phyloP scores from a whole-genome alignment of 140 eudicot species.

The Senecio squalidus region DNA sequence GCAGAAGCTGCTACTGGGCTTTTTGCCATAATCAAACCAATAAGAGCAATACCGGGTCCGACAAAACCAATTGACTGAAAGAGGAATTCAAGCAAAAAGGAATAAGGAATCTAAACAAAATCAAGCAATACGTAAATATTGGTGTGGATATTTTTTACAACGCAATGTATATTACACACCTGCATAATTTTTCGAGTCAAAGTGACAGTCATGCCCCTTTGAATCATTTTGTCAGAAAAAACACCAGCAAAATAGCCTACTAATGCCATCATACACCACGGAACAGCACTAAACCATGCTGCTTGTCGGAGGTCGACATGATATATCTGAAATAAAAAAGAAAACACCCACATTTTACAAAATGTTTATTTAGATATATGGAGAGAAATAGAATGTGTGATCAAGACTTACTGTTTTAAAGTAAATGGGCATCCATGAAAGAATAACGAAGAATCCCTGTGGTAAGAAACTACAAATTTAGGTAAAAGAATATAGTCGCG shows the following conservation, averaged over 20 bases:
- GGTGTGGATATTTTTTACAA: neutral
- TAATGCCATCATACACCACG: conserved; percentile 97
- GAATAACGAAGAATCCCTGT: conserved; percentile 96
- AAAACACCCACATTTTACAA: conserved; percentile 1
- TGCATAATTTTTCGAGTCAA: conserved; percentile 90
- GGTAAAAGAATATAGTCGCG: neutral
- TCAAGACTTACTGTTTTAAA: conserved; percentile 63
- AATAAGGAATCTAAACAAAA: conserved; percentile 1
- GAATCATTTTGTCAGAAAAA: conserved; percentile 71
- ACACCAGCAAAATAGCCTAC: conserved; percentile 91
- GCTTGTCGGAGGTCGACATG: conserved; percentile 96
- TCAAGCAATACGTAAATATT: neutral
- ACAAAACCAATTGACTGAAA: conserved; percentile 77
- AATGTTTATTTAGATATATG: conserved; percentile 3
- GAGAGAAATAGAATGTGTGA: conserved; percentile 2
- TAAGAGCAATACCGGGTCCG: conserved; percentile 80
- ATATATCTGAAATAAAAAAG: conserved; percentile 51
- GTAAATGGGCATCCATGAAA: conserved; percentile 99
- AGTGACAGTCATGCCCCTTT: conserved; percentile 69
- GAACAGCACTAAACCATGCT: conserved; percentile 99
- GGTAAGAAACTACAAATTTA: conserved; percentile 16
- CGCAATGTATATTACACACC: conserved; percentile 28
- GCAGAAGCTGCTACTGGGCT: conserved; percentile 74
- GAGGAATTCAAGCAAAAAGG: neutral
- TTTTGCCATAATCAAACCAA: conserved; percentile 60